Conservation (phyloP, 225 moss, liverwort and hornwort genomes). For the Asterella californica region DNA sequence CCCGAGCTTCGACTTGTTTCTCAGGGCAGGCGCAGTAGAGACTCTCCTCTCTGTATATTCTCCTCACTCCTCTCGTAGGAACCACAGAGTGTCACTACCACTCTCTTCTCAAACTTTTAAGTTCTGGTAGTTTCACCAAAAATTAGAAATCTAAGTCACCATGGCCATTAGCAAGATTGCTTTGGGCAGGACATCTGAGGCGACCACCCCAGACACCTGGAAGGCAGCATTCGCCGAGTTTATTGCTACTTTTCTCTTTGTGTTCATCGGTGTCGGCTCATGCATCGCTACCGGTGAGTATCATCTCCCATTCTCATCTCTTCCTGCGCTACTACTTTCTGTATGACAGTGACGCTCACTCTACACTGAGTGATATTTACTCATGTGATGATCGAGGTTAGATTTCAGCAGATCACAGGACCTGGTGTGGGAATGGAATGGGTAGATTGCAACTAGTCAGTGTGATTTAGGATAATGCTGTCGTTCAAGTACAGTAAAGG, state of each 20-base stretch:
- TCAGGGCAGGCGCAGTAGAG: constrained; percentile 2
- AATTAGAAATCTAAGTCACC: neutral
- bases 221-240: constrained; percentile 88
- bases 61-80: neutral
- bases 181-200: constrained; percentile 50
- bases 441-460: no score
- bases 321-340: no score
- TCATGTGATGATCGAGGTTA: neutral
- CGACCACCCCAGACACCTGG: constrained; percentile 52
- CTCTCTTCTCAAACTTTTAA: neutral
- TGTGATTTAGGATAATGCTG: no score
- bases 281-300: constrained; percentile 11
- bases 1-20: neutral
- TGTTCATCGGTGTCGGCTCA: constrained; percentile 85
- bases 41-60: neutral
- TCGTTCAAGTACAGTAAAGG: no score
- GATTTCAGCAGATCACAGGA: no score
- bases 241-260: constrained; percentile 75
- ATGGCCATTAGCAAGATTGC: constrained; percentile 57
- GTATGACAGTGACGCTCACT: neutral
- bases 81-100: neutral
- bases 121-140: neutral
- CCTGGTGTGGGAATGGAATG: no score
- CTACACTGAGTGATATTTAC: no score
- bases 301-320: no score